Conservation (phyloP, 768 basidiomycete genomes). For the Kwoniella dejecticola region DNA sequence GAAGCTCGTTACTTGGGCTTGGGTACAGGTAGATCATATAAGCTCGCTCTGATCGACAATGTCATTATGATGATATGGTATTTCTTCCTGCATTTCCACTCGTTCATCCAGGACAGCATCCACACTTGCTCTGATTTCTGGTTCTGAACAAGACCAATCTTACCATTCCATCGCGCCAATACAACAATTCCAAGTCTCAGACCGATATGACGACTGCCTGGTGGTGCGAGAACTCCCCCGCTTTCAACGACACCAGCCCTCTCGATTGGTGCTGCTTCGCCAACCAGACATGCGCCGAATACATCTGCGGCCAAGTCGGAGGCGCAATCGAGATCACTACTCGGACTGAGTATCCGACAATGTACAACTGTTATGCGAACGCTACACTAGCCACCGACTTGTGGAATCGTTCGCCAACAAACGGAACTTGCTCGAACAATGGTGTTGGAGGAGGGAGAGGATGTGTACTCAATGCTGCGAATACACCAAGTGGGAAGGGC, state of each 20-base stretch:
- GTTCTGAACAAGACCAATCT: background rate
- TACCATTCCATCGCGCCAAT: background rate
- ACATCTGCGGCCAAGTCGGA: background rate
- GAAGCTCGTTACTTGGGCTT: no score
- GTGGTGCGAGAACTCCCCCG: background rate
- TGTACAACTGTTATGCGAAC: background rate
- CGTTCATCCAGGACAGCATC: no score
- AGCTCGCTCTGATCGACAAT: no score
- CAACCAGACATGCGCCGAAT: background rate
- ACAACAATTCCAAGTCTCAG: background rate
- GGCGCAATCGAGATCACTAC: background rate
- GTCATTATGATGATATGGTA: no score
- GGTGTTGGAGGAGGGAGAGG: background rate
- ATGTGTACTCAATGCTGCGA: background rate
- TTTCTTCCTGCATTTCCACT: no score
- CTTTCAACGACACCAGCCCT: background rate
- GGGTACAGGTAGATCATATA: no score
- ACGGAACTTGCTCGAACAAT: background rate
- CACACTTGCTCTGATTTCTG: background rate
- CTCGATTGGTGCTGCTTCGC: constrained; percentile 1
- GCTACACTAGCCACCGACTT: background rate
- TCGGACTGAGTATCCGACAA: background rate
- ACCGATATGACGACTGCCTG: background rate
- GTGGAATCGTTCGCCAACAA: background rate
- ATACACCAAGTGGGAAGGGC: background rate